Conservation (phyloP, 1,284 basidiomycete species). For the Pisolithus thermaeus region DNA sequence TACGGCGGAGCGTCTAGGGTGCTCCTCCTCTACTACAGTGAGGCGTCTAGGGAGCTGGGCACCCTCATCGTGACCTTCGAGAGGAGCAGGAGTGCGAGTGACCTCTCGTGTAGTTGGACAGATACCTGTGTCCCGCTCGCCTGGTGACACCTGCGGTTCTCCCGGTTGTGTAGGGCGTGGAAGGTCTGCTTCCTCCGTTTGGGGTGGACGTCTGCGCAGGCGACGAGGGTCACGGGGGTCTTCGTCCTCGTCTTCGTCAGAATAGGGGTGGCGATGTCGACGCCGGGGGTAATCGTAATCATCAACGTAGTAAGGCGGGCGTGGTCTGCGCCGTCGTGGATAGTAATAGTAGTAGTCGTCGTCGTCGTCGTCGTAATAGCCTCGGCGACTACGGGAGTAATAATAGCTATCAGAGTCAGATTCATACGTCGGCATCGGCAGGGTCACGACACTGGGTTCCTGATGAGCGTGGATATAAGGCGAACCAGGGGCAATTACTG, state of each 20-base stretch:
- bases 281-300: neutral
- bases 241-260: neutral
- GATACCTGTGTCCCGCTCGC: neutral
- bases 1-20: no score
- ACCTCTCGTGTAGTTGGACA: no score
- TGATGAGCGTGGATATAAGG: constrained; percentile 17
- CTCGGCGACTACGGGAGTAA: constrained; percentile 7
- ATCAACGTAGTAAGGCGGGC: neutral
- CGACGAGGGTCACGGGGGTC: neutral
- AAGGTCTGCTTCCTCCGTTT: neutral
- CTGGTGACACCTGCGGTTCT: neutral
- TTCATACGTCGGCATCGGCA: constrained; percentile 1
- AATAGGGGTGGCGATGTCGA: neutral
- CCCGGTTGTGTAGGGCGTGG: neutral
- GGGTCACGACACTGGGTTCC: constrained; percentile 5
- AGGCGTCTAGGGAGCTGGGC: no score
- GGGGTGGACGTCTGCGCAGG: neutral
- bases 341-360: no score
- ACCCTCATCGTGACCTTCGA: no score
- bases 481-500: constrained; percentile 9
- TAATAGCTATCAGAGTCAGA: constrained; percentile 10
- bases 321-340: neutral
- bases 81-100: no score
- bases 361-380: constrained; percentile 4
- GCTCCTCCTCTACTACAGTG: no score